Evolutionary conservation across 2,329 filamentous ascomycete species (phyloP).

Genomic region (Coleophoma cylindrospora): DNA sequence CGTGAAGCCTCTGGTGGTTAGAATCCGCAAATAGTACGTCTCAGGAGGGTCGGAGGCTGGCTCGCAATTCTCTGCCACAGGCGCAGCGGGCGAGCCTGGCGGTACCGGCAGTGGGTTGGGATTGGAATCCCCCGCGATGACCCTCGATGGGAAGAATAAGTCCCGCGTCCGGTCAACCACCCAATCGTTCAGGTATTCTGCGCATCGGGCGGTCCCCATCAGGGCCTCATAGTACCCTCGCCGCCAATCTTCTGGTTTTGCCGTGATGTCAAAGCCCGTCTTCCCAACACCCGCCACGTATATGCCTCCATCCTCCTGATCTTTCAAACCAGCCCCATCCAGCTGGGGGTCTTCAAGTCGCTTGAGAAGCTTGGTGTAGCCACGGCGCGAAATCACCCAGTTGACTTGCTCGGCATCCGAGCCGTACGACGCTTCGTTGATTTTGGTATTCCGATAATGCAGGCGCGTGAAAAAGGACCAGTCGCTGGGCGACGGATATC

Average conservation of each 20-base stretch:
- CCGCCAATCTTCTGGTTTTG: slow-evolving; percentile 77
- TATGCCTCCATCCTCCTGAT: slow-evolving; percentile 46
- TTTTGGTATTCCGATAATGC: slow-evolving; percentile 51
- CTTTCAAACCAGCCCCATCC: slow-evolving; percentile 61
- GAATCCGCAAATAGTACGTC: slow-evolving; percentile 73
- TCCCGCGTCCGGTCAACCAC: slow-evolving; percentile 62
- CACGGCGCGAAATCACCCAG: slow-evolving; percentile 63
- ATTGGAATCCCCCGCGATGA: slow-evolving; percentile 79
- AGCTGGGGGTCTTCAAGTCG: slow-evolving; percentile 63
- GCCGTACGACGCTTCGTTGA: slow-evolving; percentile 13
- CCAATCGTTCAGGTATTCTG: slow-evolving; percentile 79
- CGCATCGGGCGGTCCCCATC: slow-evolving; percentile 69
- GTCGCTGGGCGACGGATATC: slow-evolving; percentile 76
- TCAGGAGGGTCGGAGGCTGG: slow-evolving; percentile 66
- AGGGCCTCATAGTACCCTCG: slow-evolving; percentile 80
- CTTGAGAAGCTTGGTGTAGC: slow-evolving; percentile 53
- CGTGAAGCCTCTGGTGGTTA: slow-evolving; percentile 76
- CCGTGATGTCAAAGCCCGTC: slow-evolving; percentile 29
- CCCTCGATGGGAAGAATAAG: slow-evolving; percentile 65
- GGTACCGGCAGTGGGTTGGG: slow-evolving; percentile 71
- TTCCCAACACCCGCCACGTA: slow-evolving; percentile 49
- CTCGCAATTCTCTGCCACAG: slow-evolving; percentile 71
- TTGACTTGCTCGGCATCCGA: slow-evolving; percentile 31
- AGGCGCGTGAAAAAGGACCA: slow-evolving; percentile 71
- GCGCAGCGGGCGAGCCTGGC: slow-evolving; percentile 54